Base-by-base conservation (phyloP, 1,139 yeast genomes). In the Casaregolazyma suthepensis region DNA sequence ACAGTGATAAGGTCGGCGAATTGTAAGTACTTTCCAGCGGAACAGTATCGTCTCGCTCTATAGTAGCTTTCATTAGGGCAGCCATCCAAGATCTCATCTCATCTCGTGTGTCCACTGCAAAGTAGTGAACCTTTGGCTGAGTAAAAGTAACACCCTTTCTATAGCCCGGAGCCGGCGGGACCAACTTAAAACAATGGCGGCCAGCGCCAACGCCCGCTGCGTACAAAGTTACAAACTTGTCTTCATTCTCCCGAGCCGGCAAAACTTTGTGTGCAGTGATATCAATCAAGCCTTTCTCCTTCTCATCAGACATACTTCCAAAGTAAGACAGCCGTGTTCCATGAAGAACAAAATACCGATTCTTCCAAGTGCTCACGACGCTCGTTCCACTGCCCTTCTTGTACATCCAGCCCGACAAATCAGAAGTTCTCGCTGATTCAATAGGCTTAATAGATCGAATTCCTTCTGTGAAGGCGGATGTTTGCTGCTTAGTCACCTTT, bases 111-210 rank as follows among this genome's bases (percentile, higher is more conserved):
- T 93, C 98, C 40, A 91, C 97, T 0, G 98, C 97, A 76, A 93
- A 94, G 69, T 85, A 93, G 65, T 93, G 99, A 2, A 91, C 87
- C 61, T 90, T 88, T 37, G 96, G 99, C 61, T 91, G 96, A 0
- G 99, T 94, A 67, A 94, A 94, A 0, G 96, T 91, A 54, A 93
- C 80, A 0, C 98, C 98, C 70, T 91, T 93, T 61, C 85, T 84
- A 57, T 93, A 87, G 0, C 99, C 99, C 0, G 99, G 99, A 0
- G 96, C 96, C 0, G 99, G 99, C 4, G 99, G 99, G 1, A 91
- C 83, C 15, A 93, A 70, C 69, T 93, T 93, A 74, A 93, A 93
- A 65, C 97, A 90, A 66, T 82, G 88, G 47, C 96, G 77, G 17
- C 98, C 98, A 52, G 87, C 87, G 13, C 97, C 96, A 3, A 96